Percentiles rank a stretch among this genome's conserved stretches.
Evolutionary conservation across 148 eudicot species (phyloP).

Genomic region (Agrostemma githago): DNA sequence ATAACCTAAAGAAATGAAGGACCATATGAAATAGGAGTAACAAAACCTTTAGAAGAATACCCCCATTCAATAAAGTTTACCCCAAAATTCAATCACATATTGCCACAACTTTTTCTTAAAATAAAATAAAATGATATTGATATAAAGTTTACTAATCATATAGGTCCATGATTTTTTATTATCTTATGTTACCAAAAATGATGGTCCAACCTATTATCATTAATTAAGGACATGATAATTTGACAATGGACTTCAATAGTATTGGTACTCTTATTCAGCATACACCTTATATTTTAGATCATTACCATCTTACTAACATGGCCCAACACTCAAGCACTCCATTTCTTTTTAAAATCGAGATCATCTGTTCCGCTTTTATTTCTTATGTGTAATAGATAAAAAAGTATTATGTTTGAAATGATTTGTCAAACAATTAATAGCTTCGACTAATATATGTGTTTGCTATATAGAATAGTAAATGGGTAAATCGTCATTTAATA

Average conservation of each 20-base stretch:
- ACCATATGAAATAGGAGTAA: background rate
- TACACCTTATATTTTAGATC: too few species aligned
- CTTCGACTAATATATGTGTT: too few species aligned
- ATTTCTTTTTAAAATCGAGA: too few species aligned
- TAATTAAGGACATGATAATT: background rate
- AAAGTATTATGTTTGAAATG: too few species aligned
- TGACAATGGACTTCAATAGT: background rate
- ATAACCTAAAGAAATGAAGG: background rate
- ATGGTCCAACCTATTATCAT: background rate
- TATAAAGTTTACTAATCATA: conserved; percentile 6
- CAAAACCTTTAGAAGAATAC: background rate
- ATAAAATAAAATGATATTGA: background rate
- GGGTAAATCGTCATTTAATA: too few species aligned
- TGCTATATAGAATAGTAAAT: too few species aligned
- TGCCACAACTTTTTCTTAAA: background rate
- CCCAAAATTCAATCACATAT: conserved; percentile 6
- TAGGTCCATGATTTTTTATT: background rate
- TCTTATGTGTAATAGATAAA: too few species aligned
- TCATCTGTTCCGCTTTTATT: too few species aligned
- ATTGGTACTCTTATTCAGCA: background rate
- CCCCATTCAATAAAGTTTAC: background rate
- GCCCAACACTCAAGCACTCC: too few species aligned
- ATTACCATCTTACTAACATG: too few species aligned
- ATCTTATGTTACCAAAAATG: background rate
- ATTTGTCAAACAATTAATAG: too few species aligned